A percentile compares a stretch with the other conserved stretches of the same genome.
Evolutionary conservation across 352 stramenopile species (phyloP).

Genomic region (Thraustochytrium striatum): DNA sequence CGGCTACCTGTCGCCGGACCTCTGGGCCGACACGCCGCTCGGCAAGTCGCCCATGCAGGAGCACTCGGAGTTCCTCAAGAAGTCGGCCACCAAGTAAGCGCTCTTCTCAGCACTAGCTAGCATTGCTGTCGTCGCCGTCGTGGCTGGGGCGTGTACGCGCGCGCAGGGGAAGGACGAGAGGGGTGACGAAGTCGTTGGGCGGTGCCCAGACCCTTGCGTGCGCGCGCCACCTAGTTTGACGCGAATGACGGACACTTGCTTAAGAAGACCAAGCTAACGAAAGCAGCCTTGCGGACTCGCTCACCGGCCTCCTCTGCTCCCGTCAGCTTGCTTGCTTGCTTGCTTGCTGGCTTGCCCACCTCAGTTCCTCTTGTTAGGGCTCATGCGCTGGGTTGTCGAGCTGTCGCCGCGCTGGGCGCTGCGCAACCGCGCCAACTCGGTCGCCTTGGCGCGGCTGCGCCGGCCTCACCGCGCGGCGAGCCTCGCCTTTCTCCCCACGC

Average conservation of each 20-base stretch:
- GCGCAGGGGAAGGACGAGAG: not conserved
- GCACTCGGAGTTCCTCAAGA: slow-evolving; percentile 98
- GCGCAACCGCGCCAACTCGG: not conserved
- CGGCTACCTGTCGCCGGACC: slow-evolving; percentile 95
- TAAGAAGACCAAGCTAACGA: not conserved
- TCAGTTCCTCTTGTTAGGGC: not conserved
- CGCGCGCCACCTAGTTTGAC: not conserved
- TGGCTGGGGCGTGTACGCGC: not conserved
- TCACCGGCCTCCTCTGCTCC: not conserved
- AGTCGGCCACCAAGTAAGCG: slow-evolving; percentile 57
- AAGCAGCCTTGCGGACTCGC: not conserved
- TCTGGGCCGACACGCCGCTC: slow-evolving; percentile 95
- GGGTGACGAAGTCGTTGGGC: not conserved
- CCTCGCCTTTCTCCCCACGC: not conserved
- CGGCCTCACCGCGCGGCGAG: not conserved
- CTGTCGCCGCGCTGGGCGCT: not conserved
- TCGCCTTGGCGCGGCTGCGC: not conserved
- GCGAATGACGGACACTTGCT: not conserved
- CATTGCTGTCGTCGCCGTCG: not conserved
- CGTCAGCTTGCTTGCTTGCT: not conserved
- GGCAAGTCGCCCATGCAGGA: slow-evolving; percentile 92
- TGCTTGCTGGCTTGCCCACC: not conserved
- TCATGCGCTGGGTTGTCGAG: not conserved
- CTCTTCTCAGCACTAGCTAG: not conserved
- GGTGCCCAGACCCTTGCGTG: not conserved